phyloP scores from a whole-genome alignment of 78 protist species.

The Acrasis kona region DNA sequence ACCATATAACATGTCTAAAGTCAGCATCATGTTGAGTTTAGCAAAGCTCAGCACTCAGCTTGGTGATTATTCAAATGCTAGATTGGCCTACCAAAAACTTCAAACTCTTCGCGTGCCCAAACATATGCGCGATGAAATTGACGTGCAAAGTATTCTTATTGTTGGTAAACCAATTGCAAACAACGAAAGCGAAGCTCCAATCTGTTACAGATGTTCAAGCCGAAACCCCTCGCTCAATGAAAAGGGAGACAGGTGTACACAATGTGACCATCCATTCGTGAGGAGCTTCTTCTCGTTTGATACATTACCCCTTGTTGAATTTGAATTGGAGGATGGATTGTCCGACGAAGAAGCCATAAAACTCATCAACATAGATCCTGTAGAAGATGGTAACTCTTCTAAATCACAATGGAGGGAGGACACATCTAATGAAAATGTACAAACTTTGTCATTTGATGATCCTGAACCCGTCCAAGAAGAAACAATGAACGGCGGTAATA shows the following conservation, averaged over 20 bases:
- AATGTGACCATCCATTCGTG: constrained; percentile 42
- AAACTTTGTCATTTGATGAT: constrained; percentile 3
- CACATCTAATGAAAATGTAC: constrained; percentile 1
- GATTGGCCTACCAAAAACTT: constrained; percentile 19
- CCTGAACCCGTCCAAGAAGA: not conserved
- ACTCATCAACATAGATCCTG: not conserved
- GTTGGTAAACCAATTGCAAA: constrained; percentile 38
- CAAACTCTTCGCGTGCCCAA: not conserved
- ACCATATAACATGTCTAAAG: constrained; percentile 27
- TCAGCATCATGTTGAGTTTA: constrained; percentile 18
- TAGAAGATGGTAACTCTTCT: not conserved
- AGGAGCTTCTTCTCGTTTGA: constrained; percentile 33
- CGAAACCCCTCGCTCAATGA: constrained; percentile 9
- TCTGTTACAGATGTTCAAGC: constrained; percentile 36
- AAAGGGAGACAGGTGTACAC: constrained; percentile 16
- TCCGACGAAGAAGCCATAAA: constrained; percentile 10
- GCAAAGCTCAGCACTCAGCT: constrained; percentile 11
- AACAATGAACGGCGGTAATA: not conserved
- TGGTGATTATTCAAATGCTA: constrained; percentile 27
- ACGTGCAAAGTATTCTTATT: constrained; percentile 5
- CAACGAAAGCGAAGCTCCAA: constrained; percentile 28
- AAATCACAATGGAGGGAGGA: not conserved
- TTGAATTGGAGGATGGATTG: constrained; percentile 8
- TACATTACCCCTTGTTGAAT: constrained; percentile 49
- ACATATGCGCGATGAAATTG: constrained; percentile 10